These are phyloP conservation scores for Aspergillus clavatus DNA, from an alignment of 2,329 filamentous ascomycete genomes.

Conservation along the genomic window DNA sequence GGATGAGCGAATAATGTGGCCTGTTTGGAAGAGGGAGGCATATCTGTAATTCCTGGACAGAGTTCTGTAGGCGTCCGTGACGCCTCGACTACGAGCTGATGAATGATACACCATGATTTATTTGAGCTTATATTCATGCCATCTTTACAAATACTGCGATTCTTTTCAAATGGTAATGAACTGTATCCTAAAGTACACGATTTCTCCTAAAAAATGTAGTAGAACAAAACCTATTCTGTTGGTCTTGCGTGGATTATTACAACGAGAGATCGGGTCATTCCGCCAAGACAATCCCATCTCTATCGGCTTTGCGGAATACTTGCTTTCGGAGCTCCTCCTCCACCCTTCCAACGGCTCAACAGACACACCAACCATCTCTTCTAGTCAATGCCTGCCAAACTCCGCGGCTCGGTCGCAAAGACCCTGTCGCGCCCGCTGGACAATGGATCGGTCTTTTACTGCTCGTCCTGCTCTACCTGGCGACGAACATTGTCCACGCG, in stretches of 20 bases:
- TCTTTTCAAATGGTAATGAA: background rate
- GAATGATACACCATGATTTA: slow-evolving; percentile 25
- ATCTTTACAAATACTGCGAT: too few relatives aligned
- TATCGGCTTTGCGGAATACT: slow-evolving; percentile 3
- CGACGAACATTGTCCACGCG: slow-evolving; percentile 30
- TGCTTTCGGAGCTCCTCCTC: slow-evolving; percentile 9
- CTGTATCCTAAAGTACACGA: too few relatives aligned
- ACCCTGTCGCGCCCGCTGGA: slow-evolving; percentile 30
- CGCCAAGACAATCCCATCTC: slow-evolving; percentile 14
- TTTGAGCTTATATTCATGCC: too few relatives aligned
- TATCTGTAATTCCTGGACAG: slow-evolving; percentile 19
- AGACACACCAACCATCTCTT: background rate
- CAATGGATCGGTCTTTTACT: slow-evolving; percentile 29
- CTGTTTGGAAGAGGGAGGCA: slow-evolving; percentile 13
- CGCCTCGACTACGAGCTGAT: slow-evolving; percentile 26
- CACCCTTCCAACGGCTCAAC: slow-evolving; percentile 8
- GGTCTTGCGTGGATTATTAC: too few relatives aligned
- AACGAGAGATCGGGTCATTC: background rate
- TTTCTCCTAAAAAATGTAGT: too few relatives aligned
- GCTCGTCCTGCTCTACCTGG: slow-evolving; percentile 40
- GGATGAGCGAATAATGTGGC: slow-evolving; percentile 15
- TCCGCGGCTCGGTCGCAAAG: slow-evolving; percentile 33
- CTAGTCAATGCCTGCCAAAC: slow-evolving; percentile 36
- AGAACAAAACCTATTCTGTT: too few relatives aligned
- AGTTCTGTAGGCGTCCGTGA: slow-evolving; percentile 22